Conservation (phyloP, 2,329 filamentous ascomycete species). For the Talaromyces sp. region DNA sequence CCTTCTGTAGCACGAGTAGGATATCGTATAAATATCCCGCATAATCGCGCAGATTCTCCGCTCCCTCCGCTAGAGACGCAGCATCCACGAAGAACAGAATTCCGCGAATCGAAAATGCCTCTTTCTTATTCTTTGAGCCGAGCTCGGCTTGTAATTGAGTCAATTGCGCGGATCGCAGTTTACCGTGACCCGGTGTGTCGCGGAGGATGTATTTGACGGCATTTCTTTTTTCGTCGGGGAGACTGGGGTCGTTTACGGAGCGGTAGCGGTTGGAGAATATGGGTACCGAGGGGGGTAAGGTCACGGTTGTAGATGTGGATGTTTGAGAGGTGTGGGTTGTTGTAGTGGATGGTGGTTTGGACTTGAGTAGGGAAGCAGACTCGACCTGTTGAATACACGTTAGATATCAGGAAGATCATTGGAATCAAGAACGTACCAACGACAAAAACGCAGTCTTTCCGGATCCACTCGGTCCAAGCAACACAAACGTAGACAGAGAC, state of each 20-base stretch:
- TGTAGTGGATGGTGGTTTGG: conserved; percentile 30
- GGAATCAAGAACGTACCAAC: conserved; percentile 52
- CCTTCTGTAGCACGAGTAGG: conserved; percentile 77
- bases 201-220: conserved; percentile 40
- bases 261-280: conserved; percentile 63
- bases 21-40: conserved; percentile 87
- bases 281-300: conserved; percentile 53
- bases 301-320: conserved; percentile 56
- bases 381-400: conserved; percentile 39
- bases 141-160: conserved; percentile 31
- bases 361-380: conserved; percentile 42
- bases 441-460: conserved; percentile 91
- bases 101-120: conserved; percentile 57
- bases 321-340: conserved; percentile 64
- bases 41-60: conserved; percentile 62
- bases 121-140: conserved; percentile 33
- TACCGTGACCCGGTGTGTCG: conserved; percentile 94
- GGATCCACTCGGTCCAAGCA: conserved; percentile 75
- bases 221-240: conserved; percentile 53
- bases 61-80: conserved; percentile 55
- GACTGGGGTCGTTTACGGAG: conserved; percentile 63
- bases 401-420: background rate
- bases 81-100: conserved; percentile 90
- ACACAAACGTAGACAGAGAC: conserved; percentile 69
- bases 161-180: conserved; percentile 67